Conservation (phyloP, 805 yeast genomes). For the Suhomyces xylopsoci region DNA sequence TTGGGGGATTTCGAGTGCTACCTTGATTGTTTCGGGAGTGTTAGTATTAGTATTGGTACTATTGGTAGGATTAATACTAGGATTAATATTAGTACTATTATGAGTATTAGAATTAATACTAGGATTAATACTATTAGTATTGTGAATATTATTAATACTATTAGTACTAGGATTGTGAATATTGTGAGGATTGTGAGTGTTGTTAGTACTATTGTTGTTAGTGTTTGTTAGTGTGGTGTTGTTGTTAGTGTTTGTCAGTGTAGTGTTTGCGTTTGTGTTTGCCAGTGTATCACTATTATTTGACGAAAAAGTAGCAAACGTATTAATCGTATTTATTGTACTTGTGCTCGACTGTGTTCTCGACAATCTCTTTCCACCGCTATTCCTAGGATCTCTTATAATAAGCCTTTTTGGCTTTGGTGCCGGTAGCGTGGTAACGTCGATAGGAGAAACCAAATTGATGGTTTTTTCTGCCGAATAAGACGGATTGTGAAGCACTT, state of each 20-base stretch:
- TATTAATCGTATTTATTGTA: slow-evolving; percentile 26
- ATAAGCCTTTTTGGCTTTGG: slow-evolving; percentile 65
- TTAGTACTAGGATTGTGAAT: no score
- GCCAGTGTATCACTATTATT: slow-evolving; percentile 5
- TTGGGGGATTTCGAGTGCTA: slow-evolving; percentile 41
- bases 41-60: no score
- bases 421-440: slow-evolving; percentile 62
- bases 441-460: slow-evolving; percentile 67
- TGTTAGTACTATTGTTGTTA: no score
- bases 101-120: no score
- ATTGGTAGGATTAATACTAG: no score
- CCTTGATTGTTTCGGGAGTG: no score
- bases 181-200: no score
- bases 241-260: neutral
- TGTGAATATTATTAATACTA: no score
- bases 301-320: slow-evolving; percentile 29
- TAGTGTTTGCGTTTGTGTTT: slow-evolving; percentile 28
- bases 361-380: slow-evolving; percentile 19
- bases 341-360: slow-evolving; percentile 36
- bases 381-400: slow-evolving; percentile 49
- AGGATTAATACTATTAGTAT: no score
- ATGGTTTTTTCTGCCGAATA: slow-evolving; percentile 46
- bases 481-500: slow-evolving; percentile 4
- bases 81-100: no score
- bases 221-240: no score